Conservation (phyloP, 129 eudicot genomes). For the Erigeron canadensis region DNA sequence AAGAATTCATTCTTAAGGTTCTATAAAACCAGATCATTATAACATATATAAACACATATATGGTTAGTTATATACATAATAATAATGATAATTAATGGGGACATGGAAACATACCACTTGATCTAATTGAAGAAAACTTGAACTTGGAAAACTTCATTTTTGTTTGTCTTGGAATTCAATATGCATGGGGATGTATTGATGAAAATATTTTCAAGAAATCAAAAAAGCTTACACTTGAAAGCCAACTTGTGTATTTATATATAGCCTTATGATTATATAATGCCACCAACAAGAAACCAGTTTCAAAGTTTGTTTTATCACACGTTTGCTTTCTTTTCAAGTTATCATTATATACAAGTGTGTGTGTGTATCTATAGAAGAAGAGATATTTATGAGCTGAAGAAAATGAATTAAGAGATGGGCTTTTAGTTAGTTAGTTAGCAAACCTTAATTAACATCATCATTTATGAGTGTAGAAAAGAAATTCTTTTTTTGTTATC, state of each 20-base stretch:
- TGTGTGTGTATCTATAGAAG: background rate
- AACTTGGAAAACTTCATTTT: slow-evolving; percentile 24
- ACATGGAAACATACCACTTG: slow-evolving; percentile 22
- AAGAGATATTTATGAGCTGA: background rate
- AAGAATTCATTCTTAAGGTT: background rate
- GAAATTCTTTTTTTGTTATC: slow-evolving; percentile 12
- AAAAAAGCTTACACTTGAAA: slow-evolving; percentile 26
- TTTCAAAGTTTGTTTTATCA: slow-evolving; percentile 29
- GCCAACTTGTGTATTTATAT: slow-evolving; percentile 24
- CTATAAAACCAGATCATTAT: background rate
- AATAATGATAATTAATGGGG: background rate
- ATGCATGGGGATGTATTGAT: background rate
- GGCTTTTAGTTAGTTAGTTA: slow-evolving; percentile 14
- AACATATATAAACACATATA: too few relatives aligned
- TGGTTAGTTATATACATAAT: background rate
- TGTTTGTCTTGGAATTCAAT: slow-evolving; percentile 13
- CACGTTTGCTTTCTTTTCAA: slow-evolving; percentile 34
- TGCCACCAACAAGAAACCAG: slow-evolving; percentile 23
- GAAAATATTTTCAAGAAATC: background rate
- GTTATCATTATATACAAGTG: slow-evolving; percentile 20
- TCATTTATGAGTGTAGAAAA: slow-evolving; percentile 34
- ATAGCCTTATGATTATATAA: too few relatives aligned
- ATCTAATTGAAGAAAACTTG: slow-evolving; percentile 27
- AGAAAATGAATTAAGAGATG: slow-evolving; percentile 5
- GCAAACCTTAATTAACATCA: slow-evolving; percentile 30